Conservation (phyloP, 805 yeast species). For the Saccharomycodes ludwigii region DNA sequence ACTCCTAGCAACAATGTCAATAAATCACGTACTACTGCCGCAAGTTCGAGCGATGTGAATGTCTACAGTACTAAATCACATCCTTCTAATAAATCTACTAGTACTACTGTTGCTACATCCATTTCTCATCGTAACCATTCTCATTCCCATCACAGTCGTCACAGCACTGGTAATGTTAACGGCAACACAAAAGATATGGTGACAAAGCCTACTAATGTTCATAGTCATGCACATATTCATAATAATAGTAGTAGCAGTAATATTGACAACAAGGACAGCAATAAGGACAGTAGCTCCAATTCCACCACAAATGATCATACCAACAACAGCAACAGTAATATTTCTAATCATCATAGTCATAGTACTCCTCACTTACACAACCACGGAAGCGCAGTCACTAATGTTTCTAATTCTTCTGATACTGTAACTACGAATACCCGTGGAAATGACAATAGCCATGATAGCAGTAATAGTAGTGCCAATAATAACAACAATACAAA, state of each 20-base stretch:
- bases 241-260: constrained; percentile 2
- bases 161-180: background rate
- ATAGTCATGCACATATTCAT: constrained; percentile 9
- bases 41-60: constrained; percentile 1
- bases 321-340: constrained; percentile 3
- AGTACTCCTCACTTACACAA: background rate
- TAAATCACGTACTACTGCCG: constrained; percentile 6
- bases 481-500: constrained; percentile 1
- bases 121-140: too few species aligned
- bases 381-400: background rate
- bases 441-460: background rate
- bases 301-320: constrained; percentile 3
- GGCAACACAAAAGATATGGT: constrained; percentile 3
- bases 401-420: too few species aligned
- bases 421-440: background rate
- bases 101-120: too few species aligned
- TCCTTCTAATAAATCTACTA: too few species aligned
- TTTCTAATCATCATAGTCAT: background rate
- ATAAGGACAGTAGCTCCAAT: constrained; percentile 1
- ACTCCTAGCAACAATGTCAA: constrained; percentile 7
- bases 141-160: constrained; percentile 2
- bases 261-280: background rate
- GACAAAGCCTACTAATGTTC: too few species aligned
- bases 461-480: background rate
- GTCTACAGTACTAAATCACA: too few species aligned